Conservation (phyloP, 495 filamentous ascomycete species). For the Hypoxylon subgilvum region DNA sequence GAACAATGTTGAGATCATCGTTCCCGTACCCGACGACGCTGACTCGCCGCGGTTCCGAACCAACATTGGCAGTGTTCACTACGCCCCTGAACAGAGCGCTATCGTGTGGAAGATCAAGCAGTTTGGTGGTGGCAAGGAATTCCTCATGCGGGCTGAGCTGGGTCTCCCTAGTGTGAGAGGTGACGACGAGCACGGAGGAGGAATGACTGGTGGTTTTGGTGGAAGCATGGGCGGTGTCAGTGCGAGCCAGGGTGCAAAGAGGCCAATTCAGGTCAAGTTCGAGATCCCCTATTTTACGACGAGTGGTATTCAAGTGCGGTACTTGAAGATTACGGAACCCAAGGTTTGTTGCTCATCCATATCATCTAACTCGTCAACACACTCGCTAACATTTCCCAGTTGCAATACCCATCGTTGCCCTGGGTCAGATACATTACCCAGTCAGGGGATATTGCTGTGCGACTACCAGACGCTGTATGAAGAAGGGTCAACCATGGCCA, state of each 20-base stretch:
- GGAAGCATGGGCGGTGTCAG: conserved; percentile 88
- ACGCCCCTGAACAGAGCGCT: conserved; percentile 94
- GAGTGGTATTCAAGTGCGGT: conserved; percentile 95
- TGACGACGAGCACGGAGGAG: conserved; percentile 93
- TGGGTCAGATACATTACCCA: conserved; percentile 99
- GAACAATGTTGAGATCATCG: conserved; percentile 98
- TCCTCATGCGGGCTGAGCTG: conserved; percentile 98
- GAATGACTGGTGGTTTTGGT: conserved; percentile 95
- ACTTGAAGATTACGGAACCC: conserved; percentile 98
- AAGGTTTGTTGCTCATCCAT: conserved; percentile 71
- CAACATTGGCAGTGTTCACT: conserved; percentile 97
- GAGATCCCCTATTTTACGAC: conserved; percentile 99
- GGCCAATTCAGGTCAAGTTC: conserved; percentile 98
- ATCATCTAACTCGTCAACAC: conserved; percentile 2
- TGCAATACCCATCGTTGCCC: conserved; percentile 97
- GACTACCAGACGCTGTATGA: conserved; percentile 85
- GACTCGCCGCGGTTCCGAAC: conserved; percentile 96
- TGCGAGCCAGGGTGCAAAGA: conserved; percentile 79
- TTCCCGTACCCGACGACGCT: conserved; percentile 96
- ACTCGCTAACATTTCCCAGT: conserved; percentile 54
- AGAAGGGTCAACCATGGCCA: conserved; percentile 10
- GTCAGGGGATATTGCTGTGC: conserved; percentile 91
- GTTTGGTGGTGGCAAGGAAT: conserved; percentile 97
- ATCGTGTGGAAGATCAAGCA: conserved; percentile 99
- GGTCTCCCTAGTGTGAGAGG: conserved; percentile 93